Conservation (phyloP, 2,329 filamentous ascomycete species). For the Cytospora paraplurivora region DNA sequence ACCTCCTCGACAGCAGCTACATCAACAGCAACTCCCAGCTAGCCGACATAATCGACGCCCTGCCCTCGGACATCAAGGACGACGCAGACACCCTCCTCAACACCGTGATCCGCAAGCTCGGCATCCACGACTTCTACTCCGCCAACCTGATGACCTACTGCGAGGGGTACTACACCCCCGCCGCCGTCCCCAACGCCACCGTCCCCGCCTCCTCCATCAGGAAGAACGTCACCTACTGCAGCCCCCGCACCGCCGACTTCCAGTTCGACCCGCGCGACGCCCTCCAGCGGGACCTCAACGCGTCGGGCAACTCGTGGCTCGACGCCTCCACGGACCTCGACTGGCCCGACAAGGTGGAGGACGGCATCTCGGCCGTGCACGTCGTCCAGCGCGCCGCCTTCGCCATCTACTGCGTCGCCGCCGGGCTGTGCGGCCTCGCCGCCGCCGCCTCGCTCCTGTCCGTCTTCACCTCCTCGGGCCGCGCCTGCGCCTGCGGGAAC, state of each 20-base stretch:
- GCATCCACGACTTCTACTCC: constrained; percentile 17
- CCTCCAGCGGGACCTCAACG: constrained; percentile 18
- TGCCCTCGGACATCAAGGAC: not conserved
- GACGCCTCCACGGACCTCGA: constrained; percentile 9
- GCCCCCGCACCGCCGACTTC: constrained; percentile 5
- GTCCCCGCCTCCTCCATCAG: constrained; percentile 4
- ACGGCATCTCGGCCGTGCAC: constrained; percentile 14
- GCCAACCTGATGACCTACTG: constrained; percentile 17
- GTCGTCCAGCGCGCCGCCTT: constrained; percentile 21
- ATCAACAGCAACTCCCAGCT: constrained; percentile 11
- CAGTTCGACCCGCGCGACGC: constrained; percentile 16
- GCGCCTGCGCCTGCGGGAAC: constrained; percentile 12
- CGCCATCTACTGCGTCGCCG: constrained; percentile 12
- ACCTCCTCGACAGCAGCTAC: constrained; percentile 17
- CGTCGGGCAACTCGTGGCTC: constrained; percentile 15
- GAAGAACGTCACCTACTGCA: constrained; percentile 14
- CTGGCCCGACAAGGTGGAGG: constrained; percentile 18
- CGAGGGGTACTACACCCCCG: constrained; percentile 15
- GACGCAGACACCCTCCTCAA: constrained; percentile 16
- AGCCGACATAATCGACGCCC: constrained; percentile 4
- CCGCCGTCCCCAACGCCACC: constrained; percentile 8
- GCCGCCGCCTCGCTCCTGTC: not conserved
- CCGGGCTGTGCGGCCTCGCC: constrained; percentile 9
- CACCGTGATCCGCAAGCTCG: not conserved
- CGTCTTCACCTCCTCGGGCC: constrained; percentile 3